phyloP scores from a whole-genome alignment of 352 stramenopile genomes.

The Phytophthora niederhauseri region DNA sequence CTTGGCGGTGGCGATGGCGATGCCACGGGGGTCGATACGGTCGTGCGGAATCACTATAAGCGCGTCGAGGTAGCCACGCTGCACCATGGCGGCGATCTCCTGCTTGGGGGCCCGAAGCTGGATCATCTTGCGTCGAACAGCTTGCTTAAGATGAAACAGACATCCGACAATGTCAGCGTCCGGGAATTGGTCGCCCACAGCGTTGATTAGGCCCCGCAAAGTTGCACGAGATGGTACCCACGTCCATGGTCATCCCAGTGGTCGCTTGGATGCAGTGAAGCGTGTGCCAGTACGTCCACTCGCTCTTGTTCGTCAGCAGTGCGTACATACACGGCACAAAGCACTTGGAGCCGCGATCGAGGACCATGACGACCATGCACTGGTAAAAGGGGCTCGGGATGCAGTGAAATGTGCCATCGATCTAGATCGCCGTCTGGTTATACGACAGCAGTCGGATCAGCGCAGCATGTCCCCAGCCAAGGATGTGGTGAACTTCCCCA shows the following conservation, averaged over 20 bases:
- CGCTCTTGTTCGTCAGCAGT: background rate
- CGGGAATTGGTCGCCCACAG: conserved; percentile 11
- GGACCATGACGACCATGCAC: conserved; percentile 26
- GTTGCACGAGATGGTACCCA: conserved; percentile 11
- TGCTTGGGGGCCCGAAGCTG: conserved; percentile 3
- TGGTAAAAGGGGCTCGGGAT: conserved; percentile 6
- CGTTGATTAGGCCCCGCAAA: conserved; percentile 13
- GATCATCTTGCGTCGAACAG: conserved; percentile 14
- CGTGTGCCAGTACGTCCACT: conserved; percentile 14
- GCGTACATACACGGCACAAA: conserved; percentile 12
- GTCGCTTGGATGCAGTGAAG: conserved; percentile 10
- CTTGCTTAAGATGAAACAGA: conserved; percentile 34
- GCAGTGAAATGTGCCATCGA: background rate
- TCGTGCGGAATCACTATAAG: conserved; percentile 3
- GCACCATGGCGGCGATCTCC: conserved; percentile 1
- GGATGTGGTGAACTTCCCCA: conserved; percentile 8
- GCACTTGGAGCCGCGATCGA: conserved; percentile 1
- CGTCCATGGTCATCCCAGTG: conserved; percentile 5
- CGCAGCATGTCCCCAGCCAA: conserved; percentile 32
- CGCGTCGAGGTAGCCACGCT: conserved; percentile 2
- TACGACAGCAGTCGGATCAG: conserved; percentile 12
- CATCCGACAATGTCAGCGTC: conserved; percentile 16
- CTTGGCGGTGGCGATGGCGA: background rate
- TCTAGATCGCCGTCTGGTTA: background rate
- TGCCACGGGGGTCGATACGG: conserved; percentile 5